Evolutionary conservation across 2,329 filamentous ascomycete species (phyloP).

Genomic region (Chrysoporthe deuterocubensis): DNA sequence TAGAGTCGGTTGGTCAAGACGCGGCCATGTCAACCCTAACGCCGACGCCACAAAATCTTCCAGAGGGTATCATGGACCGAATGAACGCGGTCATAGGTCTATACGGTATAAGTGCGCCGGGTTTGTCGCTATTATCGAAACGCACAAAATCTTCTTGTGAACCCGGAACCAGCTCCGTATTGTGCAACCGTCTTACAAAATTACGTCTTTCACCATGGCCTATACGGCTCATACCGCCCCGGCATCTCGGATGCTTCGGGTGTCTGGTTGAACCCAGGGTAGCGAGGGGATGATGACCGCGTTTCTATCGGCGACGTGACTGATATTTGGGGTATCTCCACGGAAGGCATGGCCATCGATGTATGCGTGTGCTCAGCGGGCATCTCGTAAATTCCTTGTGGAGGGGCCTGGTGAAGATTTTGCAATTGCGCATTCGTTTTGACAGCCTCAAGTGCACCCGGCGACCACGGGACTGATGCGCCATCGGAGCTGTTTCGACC

Average conservation of each 20-base stretch:
- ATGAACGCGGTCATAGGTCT: not conserved
- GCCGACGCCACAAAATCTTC: not conserved
- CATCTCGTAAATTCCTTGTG: constrained; percentile 30
- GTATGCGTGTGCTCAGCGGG: constrained; percentile 12
- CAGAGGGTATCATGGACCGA: not conserved
- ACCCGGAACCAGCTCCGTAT: not conserved
- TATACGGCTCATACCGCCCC: constrained; percentile 23
- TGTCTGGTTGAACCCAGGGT: constrained; percentile 11
- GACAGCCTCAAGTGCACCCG: constrained; percentile 18
- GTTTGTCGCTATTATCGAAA: not conserved
- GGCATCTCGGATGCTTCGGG: constrained; percentile 11
- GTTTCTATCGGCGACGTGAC: constrained; percentile 18
- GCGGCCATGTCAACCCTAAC: not conserved
- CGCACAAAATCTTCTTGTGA: not conserved
- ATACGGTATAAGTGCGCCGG: not conserved
- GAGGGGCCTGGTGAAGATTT: constrained; percentile 27
- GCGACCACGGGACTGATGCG: constrained; percentile 24
- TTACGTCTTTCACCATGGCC: not conserved
- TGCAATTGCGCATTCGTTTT: constrained; percentile 4
- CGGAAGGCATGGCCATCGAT: constrained; percentile 23
- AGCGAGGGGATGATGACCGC: constrained; percentile 16
- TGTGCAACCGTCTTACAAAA: not conserved
- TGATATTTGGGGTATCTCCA: constrained; percentile 36
- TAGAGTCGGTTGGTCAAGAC: not conserved
- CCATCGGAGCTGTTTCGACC: constrained; percentile 13